phyloP scores from a whole-genome alignment of 768 basidiomycete species.

The Auricularia cornea region DNA sequence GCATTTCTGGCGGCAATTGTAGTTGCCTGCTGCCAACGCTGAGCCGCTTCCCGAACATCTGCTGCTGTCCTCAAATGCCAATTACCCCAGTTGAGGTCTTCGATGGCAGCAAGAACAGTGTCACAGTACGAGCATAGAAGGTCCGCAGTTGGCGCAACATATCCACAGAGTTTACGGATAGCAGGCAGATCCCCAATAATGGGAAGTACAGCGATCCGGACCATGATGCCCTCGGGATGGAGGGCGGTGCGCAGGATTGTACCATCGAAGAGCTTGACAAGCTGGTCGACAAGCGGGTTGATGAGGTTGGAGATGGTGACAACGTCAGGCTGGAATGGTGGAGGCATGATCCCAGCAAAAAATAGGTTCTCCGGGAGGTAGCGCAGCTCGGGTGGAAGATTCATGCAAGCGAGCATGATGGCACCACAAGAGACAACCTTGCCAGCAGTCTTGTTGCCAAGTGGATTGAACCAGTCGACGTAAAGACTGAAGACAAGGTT shows the following conservation, averaged over 20 bases:
- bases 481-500: conserved; percentile 20
- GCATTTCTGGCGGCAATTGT: background rate
- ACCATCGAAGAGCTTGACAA: conserved; percentile 25
- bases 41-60: background rate
- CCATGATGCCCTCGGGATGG: conserved; percentile 18
- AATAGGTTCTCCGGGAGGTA: conserved; percentile 32
- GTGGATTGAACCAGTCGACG: conserved; percentile 31
- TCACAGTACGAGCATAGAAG: background rate
- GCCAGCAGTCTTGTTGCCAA: conserved; percentile 18
- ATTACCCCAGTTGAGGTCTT: background rate
- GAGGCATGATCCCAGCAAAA: conserved; percentile 34
- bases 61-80: background rate
- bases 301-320: conserved; percentile 31
- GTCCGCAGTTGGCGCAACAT: conserved; percentile 1
- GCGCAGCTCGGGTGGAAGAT: conserved; percentile 25
- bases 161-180: conserved; percentile 23
- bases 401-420: conserved; percentile 28
- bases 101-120: background rate
- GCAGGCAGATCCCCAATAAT: conserved; percentile 32
- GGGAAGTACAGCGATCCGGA: conserved; percentile 22
- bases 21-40: background rate
- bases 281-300: conserved; percentile 29
- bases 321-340: conserved; percentile 28
- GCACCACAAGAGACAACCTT: conserved; percentile 23
- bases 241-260: conserved; percentile 23